phyloP scores from a whole-genome alignment of 2,329 filamentous ascomycete genomes.

The Penicillium sp. region DNA sequence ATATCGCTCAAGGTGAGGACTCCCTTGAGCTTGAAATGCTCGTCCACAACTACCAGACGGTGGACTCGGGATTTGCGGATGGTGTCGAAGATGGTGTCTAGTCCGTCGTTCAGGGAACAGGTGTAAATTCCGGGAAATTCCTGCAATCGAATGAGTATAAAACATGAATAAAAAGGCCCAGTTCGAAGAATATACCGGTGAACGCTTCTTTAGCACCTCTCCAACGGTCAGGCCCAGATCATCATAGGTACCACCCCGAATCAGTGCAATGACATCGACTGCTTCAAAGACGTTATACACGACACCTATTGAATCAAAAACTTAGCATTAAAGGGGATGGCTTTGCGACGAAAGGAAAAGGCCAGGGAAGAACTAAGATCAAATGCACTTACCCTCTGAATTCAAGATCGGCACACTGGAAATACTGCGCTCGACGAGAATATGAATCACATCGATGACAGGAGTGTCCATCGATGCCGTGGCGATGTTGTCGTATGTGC shows the following conservation, averaged over 20 bases:
- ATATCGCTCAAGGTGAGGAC: constrained; percentile 95
- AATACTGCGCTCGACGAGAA: constrained; percentile 90
- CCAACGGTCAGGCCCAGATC: constrained; percentile 84
- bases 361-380: background rate
- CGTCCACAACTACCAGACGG: constrained; percentile 88
- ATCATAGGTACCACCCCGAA: constrained; percentile 91
- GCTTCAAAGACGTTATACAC: constrained; percentile 97
- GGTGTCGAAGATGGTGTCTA: constrained; percentile 96
- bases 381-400: constrained; percentile 57
- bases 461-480: constrained; percentile 87
- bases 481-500: constrained; percentile 77
- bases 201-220: constrained; percentile 81
- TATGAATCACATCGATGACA: constrained; percentile 91
- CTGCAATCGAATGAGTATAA: constrained; percentile 25
- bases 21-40: constrained; percentile 80
- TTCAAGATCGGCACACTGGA: constrained; percentile 94
- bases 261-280: constrained; percentile 93
- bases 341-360: background rate
- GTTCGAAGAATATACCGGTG: constrained; percentile 58
- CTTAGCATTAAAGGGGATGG: background rate
- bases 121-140: constrained; percentile 98
- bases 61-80: constrained; percentile 94
- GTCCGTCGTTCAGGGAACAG: constrained; percentile 84
- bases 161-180: background rate
- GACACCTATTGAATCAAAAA: constrained; percentile 48